A percentile compares a stretch with the other conserved stretches of the same genome.
Evolutionary conservation across 2,329 filamentous ascomycete genomes (phyloP).

Genomic region (Lithohypha guttulata): DNA sequence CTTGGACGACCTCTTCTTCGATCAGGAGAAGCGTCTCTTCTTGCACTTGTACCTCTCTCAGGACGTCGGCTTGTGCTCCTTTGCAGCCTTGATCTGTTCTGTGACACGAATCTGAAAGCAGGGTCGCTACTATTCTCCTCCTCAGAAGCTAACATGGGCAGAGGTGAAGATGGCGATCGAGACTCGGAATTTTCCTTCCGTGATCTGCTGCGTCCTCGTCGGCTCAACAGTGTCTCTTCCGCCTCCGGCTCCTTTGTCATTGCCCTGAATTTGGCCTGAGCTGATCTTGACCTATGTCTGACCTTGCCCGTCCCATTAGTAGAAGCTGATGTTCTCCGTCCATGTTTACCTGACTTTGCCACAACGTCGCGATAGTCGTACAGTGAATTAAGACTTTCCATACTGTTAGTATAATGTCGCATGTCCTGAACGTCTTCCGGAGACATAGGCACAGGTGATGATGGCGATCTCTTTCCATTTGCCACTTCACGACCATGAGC

Average conservation of each 20-base stretch:
- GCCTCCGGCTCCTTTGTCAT: slow-evolving; percentile 21
- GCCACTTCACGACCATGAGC: slow-evolving; percentile 59
- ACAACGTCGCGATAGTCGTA: slow-evolving; percentile 32
- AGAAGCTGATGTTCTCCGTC: slow-evolving; percentile 15
- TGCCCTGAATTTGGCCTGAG: slow-evolving; percentile 24
- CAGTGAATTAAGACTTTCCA: slow-evolving; percentile 39
- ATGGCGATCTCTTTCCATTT: slow-evolving; percentile 68
- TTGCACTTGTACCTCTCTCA: slow-evolving; percentile 34
- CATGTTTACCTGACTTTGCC: slow-evolving; percentile 19
- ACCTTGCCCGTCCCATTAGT: slow-evolving; percentile 16
- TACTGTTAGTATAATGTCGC: slow-evolving; percentile 36
- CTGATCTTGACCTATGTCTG: slow-evolving; percentile 30
- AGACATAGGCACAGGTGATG: slow-evolving; percentile 88
- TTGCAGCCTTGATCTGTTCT: slow-evolving; percentile 36
- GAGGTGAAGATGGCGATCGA: slow-evolving; percentile 68
- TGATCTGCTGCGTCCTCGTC: slow-evolving; percentile 52
- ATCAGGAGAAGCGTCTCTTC: slow-evolving; percentile 38
- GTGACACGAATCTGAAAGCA: slow-evolving; percentile 33
- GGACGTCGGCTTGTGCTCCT: slow-evolving; percentile 36
- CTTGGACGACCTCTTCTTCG: slow-evolving; percentile 26
- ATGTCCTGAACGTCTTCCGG: slow-evolving; percentile 61
- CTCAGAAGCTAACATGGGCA: slow-evolving; percentile 57
- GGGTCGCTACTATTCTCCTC: slow-evolving; percentile 55
- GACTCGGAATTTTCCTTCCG: slow-evolving; percentile 48
- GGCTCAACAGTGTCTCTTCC: slow-evolving; percentile 25